Evolutionary conservation across 768 basidiomycete species (phyloP), one percentile per base, ranked within the genome.

Genomic region (Floccularia luteovirens): DNA sequence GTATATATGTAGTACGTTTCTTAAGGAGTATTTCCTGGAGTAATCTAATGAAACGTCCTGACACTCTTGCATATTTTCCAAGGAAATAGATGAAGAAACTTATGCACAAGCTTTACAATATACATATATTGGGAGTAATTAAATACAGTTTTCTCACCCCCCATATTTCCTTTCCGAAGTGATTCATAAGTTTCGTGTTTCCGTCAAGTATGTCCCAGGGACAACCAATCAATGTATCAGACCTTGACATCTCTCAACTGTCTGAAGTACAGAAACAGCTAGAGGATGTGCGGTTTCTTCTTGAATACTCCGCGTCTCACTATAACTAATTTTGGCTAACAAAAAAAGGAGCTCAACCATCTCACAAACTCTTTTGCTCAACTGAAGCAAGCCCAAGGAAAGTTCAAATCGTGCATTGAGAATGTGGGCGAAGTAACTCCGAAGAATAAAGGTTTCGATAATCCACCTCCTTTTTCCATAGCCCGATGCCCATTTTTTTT

Each of bases 361-460:
- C 69, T 97, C 35, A 89, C 92, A 8, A 85, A 77, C 51, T 94
- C 92, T 23, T 97, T 92, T 55, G 77, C 82, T 8, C 91, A 96
- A 51, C 77, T 98, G 19, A 94, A 90, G 58, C 82, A 85, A 48
- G 94, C 92, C 0, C 91, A 97, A 57, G 75, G 81, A 2, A 96
- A 94, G 61, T 97, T 98, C 72, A 81, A 77, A 47, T 67, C 80
- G 5, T 94, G 94, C 53, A 74, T 90, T 17, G 83, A 87, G 40
- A 89, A 84, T 47, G 79, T 91, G 1, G 64, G 62, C 11, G 79
- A 92, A 51, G 62, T 96, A 2, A 88, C 79, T 45, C 74, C 76
- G 1, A 66, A 73, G 39, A 90, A 90, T 57, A 66, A 74, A 48
- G 69, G n/a, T n/a, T n/a, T n/a, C n/a, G n/a, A n/a, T n/a, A n/a